Base-by-base conservation (phyloP, 257 asterid genomes). In the Nicotiana otophora region DNA sequence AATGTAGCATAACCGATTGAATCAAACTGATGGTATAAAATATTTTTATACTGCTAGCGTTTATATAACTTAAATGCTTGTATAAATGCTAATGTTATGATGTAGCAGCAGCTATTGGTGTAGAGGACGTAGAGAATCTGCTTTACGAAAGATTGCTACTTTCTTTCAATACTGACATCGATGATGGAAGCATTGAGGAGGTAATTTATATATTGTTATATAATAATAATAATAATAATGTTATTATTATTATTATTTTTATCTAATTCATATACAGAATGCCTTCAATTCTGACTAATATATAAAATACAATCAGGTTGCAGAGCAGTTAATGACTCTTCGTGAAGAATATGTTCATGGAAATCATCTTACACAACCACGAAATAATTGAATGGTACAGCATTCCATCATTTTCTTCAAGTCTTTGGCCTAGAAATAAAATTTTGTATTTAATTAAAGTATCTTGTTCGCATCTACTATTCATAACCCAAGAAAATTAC, bases 171-270 rank as follows among this genome's bases (percentile, higher is more conserved):
- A 89, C 93, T 31, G 93, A 90, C 82, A 90, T 90, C 68, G 92
- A 90, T 63, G 93, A 90, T 86, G 92, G 92, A 77, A 90, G 92
- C 80, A 89, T 89, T 39, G 93, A 90, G 68, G 87, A 90, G 91
- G 93, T 88, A 68, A 31, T 65, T 31, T 34, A 66, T 83, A 3
- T 8, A 61, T 19, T 54, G 1, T 51, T 33, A 80, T 11, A 16
- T 33, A 5, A 33, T 33, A 4, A 33, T 33, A 4, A 33, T 33
- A 4, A 33, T 33, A 31, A 31, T 30, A 30, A 30, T 36, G 1
- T 23, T 23, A 23, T 23, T 23, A 23, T 23, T 36, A 36, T 36
- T 36, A 34, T 34, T 34, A 34, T 34, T 34, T 5, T 34, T 34
- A 36, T 36, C 2, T 30, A 30, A 34, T 34, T 34, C 42, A 34